Conservation (phyloP, 108 stramenopile species). For the Craspedostauros australis region DNA sequence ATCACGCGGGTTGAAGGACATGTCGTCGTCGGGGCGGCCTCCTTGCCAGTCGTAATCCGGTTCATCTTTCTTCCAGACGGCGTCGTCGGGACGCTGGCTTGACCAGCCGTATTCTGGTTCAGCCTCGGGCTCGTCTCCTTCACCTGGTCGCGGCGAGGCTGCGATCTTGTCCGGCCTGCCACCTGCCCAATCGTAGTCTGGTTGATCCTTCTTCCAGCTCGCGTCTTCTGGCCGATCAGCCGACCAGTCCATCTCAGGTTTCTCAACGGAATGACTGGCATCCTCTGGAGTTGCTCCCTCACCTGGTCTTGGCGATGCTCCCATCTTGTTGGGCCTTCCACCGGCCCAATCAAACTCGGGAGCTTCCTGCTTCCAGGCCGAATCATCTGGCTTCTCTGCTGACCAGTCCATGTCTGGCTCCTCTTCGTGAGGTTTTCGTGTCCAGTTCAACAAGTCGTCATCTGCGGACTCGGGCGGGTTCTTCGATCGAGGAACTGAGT, state of each 20-base stretch:
- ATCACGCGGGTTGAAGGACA: slow-evolving; percentile 14
- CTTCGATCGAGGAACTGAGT: slow-evolving; percentile 1
- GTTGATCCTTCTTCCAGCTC: slow-evolving; percentile 6
- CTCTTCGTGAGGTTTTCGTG: background rate
- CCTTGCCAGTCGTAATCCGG: slow-evolving; percentile 30
- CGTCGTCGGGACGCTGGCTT: slow-evolving; percentile 9
- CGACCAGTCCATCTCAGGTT: slow-evolving; percentile 11
- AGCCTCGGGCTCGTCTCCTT: slow-evolving; percentile 10
- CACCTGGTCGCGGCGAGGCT: slow-evolving; percentile 10
- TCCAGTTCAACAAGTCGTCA: slow-evolving; percentile 4
- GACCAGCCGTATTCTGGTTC: slow-evolving; percentile 20
- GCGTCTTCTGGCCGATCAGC: slow-evolving; percentile 13
- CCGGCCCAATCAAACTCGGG: slow-evolving; percentile 23
- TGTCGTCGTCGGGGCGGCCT: slow-evolving; percentile 22
- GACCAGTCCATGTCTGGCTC: slow-evolving; percentile 1
- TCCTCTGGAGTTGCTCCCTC: background rate
- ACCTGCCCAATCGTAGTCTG: slow-evolving; percentile 1
- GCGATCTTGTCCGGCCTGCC: slow-evolving; percentile 1
- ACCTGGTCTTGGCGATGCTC: slow-evolving; percentile 3
- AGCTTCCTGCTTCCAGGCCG: slow-evolving; percentile 3
- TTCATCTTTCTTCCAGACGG: slow-evolving; percentile 12
- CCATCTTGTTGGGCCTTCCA: slow-evolving; percentile 6
- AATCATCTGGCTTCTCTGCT: slow-evolving; percentile 7
- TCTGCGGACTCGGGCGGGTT: background rate
- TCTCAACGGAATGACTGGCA: background rate